These are phyloP conservation scores for Punica granatum DNA, from an alignment of 345 rosid species.

Conservation along the genomic window DNA sequence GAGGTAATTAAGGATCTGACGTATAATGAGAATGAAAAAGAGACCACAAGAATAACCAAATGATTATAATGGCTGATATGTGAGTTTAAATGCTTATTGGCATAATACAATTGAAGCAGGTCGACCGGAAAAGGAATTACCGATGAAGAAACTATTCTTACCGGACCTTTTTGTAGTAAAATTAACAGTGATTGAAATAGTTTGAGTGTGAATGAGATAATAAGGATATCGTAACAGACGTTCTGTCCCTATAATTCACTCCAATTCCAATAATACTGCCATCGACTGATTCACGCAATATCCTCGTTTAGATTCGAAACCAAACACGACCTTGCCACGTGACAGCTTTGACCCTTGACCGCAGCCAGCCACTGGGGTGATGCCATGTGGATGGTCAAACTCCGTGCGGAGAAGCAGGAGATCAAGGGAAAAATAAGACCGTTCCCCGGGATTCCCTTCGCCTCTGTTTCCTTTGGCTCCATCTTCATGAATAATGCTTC, in stretches of 20 bases:
- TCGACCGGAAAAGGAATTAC: no score
- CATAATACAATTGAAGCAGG: no score
- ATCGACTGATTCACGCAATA: background rate
- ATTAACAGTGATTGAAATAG: no score
- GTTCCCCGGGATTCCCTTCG: constrained; percentile 6
- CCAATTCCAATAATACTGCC: background rate
- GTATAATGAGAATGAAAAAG: no score
- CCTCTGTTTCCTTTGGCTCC: background rate
- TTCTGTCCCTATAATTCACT: background rate
- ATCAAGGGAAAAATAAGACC: background rate
- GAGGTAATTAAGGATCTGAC: no score
- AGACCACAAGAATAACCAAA: no score
- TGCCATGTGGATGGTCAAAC: constrained; percentile 3
- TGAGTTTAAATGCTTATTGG: no score
- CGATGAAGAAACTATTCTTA: no score
- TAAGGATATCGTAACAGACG: background rate
- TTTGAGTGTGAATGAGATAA: background rate
- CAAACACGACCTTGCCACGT: background rate
- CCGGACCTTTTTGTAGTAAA: no score
- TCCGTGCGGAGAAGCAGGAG: background rate
- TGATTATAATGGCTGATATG: no score
- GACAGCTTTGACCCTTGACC: background rate
- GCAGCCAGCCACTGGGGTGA: background rate
- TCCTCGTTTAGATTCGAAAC: background rate
- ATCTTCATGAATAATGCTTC: background rate